Percentiles rank a stretch among this genome's conserved stretches.
These are phyloP conservation scores for Ceratocystis cubensis DNA, from an alignment of 2,329 filamentous ascomycete species.

Conservation along the genomic window DNA sequence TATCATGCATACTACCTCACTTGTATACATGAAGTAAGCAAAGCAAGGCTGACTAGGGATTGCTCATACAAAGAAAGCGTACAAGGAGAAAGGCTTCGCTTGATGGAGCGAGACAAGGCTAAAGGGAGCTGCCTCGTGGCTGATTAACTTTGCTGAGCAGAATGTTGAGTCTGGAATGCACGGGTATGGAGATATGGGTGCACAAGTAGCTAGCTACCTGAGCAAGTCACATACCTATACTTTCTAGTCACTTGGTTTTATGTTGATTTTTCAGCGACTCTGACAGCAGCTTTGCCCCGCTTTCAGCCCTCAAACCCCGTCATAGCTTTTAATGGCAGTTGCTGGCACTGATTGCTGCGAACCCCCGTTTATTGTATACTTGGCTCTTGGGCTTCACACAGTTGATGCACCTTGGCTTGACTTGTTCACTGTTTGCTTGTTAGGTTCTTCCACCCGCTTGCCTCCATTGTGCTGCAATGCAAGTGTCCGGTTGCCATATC, in stretches of 20 bases:
- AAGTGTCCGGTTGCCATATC: neutral
- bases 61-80: neutral
- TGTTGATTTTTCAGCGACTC: neutral
- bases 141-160: neutral
- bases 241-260: neutral
- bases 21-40: neutral
- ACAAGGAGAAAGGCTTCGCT: neutral
- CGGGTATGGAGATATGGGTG: neutral
- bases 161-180: neutral
- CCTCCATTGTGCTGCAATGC: conserved; percentile 8
- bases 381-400: too few relatives aligned
- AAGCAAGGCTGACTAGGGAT: neutral
- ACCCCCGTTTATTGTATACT: conserved; percentile 5
- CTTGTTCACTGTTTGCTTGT: too few relatives aligned
- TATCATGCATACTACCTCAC: neutral
- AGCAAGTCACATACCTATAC: neutral
- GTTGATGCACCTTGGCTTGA: too few relatives aligned
- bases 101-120: neutral
- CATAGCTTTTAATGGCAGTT: conserved; percentile 4
- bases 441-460: neutral
- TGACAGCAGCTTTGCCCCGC: neutral
- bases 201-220: neutral
- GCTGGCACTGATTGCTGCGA: conserved; percentile 1
- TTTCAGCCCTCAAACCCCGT: neutral
- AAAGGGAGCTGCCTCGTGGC: neutral